Base-by-base conservation (phyloP, 371 early-diverging fungal species). In the Apophysomyces variabilis region DNA sequence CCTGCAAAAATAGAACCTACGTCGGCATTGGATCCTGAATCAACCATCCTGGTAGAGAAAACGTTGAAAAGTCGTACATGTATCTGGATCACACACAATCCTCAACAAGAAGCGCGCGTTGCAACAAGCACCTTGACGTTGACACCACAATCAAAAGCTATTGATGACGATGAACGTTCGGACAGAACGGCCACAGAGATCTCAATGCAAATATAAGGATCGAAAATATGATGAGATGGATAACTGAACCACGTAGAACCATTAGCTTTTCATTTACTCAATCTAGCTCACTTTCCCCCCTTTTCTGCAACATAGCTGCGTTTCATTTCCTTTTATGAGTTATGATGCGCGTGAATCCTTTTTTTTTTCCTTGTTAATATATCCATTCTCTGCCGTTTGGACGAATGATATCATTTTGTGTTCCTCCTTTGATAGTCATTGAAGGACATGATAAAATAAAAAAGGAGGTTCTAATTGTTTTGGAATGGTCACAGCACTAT, bases 1-100 rank as follows among this genome's bases (percentile, higher is more conserved):
- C 32, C 32, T 26, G 32, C 32, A 26, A 26, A 26, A 13, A 47
- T 65, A 90, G 95, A 95, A 71, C 96, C 96, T 1, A 95, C 95
- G 0, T 90, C 91, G 4, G 95, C 95, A 6, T 65, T 96, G 56
- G 96, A 96, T 71, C 91, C 92, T 16, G 85, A 78, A 64, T 83
- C 94, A 0, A 83, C 87, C 13, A 65, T 77, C 11, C 69, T 88
- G 13, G 96, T 96, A 1, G 95, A 96, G 68, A 75, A 84, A 6
- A 87, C 93, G 0, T 72, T 95, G 14, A 70, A 80, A 21, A 60
- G 70, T 7, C 68, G 78, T 35, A 87, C 89, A 32, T 92, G 93
- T 64, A 65, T 95, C 58, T 90, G 91, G 93, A 88, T 96, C 62
- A 93, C 95, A 0, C 96, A 96, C 64, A 85, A 86, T 65, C 86